Base-by-base conservation (phyloP, 352 stramenopile species). In the Phytophthora hibernalis region DNA sequence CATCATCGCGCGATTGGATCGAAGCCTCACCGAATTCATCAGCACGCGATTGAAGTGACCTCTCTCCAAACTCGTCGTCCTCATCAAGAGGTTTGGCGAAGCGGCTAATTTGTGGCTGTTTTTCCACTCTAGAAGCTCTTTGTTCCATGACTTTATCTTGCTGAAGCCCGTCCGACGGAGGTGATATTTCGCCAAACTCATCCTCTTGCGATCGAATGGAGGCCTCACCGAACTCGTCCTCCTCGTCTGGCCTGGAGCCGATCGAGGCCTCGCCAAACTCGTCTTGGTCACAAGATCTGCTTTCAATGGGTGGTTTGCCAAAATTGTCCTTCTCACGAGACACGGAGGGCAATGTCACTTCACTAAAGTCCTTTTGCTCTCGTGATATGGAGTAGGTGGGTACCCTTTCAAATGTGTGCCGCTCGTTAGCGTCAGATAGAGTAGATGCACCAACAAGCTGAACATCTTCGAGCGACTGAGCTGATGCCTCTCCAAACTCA, bases 131-230 rank as follows among this genome's bases (percentile, higher is more conserved):
- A 8, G 54, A 50, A 45, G 47, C 24, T n/a, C 54, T 72, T 75
- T 72, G 54, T 3, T 76, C 66, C 56, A 67, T 69, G 30, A 76
- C 71, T 30, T 67, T 66, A 22, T 75, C 66, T 57, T 78, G 63
- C 20, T 42, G 10, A 42, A 42, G 5, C 3, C 24, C 24, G 24
- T 28, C 3, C 11, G 24, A 28, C 5, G 24, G 24, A 28, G 5
- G 24, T 28, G 24, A 28, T 28, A n/a, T n/a, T n/a, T n/a, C n/a
- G n/a, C n/a, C n/a, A n/a, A 58, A 58, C 33, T 58, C 52, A n/a
- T 58, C 52, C n/a, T 53, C 53, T 5, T 43, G 20, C 4, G 43
- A 52, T 40, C 35, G 18, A 13, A 52, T 47, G 3, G 20, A 30
- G 5, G 11, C 7, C 18, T 63, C 61, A 7, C 52, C 44, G 22